Percentiles rank a stretch among this genome's conserved stretches.
Conservation (phyloP, 2,329 filamentous ascomycete genomes). For the Paecilomyces niveus region DNA sequence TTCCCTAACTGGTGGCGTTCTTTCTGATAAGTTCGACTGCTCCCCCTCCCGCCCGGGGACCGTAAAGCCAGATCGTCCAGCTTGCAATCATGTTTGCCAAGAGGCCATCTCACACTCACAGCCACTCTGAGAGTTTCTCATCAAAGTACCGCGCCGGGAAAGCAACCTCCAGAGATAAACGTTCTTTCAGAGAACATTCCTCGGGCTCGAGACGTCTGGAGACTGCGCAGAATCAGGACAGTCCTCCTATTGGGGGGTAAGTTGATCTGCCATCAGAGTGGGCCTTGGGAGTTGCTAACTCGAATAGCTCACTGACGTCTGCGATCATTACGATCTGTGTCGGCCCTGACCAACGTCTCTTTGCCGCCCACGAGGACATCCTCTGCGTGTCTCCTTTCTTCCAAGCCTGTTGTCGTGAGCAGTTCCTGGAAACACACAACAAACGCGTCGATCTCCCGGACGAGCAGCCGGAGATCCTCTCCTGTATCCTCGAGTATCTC, state of each 20-base stretch:
- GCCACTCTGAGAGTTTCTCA: constrained; percentile 28
- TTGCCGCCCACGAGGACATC: constrained; percentile 84
- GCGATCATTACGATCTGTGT: constrained; percentile 74
- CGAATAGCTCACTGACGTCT: constrained; percentile 50
- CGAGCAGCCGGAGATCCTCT: constrained; percentile 86
- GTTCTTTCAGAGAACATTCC: constrained; percentile 24
- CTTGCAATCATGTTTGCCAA: constrained; percentile 10
- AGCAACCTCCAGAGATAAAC: constrained; percentile 25
- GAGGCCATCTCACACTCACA: constrained; percentile 13
- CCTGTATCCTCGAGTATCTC: constrained; percentile 80
- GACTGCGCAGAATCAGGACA: constrained; percentile 21
- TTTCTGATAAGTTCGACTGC: not conserved
- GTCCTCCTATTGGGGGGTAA: constrained; percentile 29
- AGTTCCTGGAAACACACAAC: constrained; percentile 53
- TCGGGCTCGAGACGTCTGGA: constrained; percentile 19
- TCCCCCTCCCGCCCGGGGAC: too few species aligned
- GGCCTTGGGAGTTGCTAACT: not conserved
- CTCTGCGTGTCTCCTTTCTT: constrained; percentile 76
- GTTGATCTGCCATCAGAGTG: constrained; percentile 5
- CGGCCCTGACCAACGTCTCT: constrained; percentile 75
- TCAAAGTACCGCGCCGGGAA: constrained; percentile 37
- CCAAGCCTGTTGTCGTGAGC: constrained; percentile 53
- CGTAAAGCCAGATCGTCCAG: not conserved
- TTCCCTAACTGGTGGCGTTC: not conserved
- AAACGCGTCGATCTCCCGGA: constrained; percentile 75